Percentiles rank a stretch among this genome's conserved stretches.
These are phyloP conservation scores for Lentinula detonsa DNA, from an alignment of 768 basidiomycete species.

Conservation along the genomic window DNA sequence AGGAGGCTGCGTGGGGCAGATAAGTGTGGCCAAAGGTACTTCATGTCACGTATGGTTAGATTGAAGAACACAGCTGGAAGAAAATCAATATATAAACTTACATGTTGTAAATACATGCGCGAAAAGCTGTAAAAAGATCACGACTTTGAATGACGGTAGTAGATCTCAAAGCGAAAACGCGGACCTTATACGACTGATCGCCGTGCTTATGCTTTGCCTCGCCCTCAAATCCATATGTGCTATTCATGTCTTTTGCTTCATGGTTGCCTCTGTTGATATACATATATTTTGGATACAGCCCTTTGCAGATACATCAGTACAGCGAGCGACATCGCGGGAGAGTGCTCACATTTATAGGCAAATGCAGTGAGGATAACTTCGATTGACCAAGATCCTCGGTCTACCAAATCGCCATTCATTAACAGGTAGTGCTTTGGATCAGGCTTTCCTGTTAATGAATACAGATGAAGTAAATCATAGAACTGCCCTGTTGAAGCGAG, in stretches of 20 bases:
- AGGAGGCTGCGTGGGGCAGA: conserved; percentile 66
- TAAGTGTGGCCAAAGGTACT: conserved; percentile 89
- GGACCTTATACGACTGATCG: conserved; percentile 88
- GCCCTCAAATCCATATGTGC: conserved; percentile 89
- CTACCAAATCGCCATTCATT: conserved; percentile 96
- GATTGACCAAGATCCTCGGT: conserved; percentile 93
- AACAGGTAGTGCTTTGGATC: conserved; percentile 78
- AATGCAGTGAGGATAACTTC: conserved; percentile 92
- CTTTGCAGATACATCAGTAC: conserved; percentile 29
- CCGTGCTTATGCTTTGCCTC: conserved; percentile 97
- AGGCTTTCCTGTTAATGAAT: conserved; percentile 81
- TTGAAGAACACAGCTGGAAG: neutral
- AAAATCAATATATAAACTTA: conserved; percentile 29
- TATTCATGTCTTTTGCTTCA: conserved; percentile 96
- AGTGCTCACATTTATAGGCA: conserved; percentile 81
- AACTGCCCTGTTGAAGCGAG: conserved; percentile 63
- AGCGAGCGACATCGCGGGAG: neutral
- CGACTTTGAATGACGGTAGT: neutral
- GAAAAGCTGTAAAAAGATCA: conserved; percentile 55
- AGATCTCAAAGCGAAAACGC: neutral
- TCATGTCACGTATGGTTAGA: neutral
- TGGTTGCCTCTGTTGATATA: conserved; percentile 97
- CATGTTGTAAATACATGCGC: conserved; percentile 89
- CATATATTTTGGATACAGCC: conserved; percentile 87
- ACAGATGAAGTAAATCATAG: conserved; percentile 88